Conservation (phyloP, 306 rosid species). For the Amphicarpaea edgeworthii region DNA sequence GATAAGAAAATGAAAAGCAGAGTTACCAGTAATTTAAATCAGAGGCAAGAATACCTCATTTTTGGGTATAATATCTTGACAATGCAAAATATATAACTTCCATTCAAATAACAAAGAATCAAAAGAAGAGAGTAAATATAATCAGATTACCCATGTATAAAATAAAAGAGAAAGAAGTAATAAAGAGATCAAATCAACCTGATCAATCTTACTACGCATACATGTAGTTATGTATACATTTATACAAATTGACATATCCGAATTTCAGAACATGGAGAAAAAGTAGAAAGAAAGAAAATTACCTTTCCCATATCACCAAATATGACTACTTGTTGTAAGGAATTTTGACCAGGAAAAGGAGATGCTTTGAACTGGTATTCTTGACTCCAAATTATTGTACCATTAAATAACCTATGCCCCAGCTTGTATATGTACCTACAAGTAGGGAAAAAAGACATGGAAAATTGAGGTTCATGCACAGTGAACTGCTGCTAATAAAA, state of each 20-base stretch:
- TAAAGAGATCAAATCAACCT: slow-evolving; percentile 22
- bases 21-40: slow-evolving; percentile 24
- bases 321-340: slow-evolving; percentile 81
- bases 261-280: background rate
- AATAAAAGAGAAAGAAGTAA: slow-evolving; percentile 23
- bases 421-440: slow-evolving; percentile 80
- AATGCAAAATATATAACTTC: background rate
- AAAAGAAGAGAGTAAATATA: background rate
- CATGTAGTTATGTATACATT: background rate
- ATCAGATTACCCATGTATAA: background rate
- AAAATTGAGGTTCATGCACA: slow-evolving; percentile 18
- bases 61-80: slow-evolving; percentile 9
- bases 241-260: background rate
- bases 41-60: slow-evolving; percentile 20
- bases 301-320: slow-evolving; percentile 99
- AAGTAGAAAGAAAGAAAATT: slow-evolving; percentile 33
- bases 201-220: background rate
- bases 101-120: slow-evolving; percentile 1
- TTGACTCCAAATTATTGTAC: slow-evolving; percentile 73
- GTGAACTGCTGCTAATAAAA: slow-evolving; percentile 31
- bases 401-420: slow-evolving; percentile 75
- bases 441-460: slow-evolving; percentile 11
- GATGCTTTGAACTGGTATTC: slow-evolving; percentile 78
- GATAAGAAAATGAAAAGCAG: slow-evolving; percentile 29
- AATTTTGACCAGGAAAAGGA: slow-evolving; percentile 96